Conservation (phyloP, 176 grass and related monocot species). For the Oryza brachyantha region DNA sequence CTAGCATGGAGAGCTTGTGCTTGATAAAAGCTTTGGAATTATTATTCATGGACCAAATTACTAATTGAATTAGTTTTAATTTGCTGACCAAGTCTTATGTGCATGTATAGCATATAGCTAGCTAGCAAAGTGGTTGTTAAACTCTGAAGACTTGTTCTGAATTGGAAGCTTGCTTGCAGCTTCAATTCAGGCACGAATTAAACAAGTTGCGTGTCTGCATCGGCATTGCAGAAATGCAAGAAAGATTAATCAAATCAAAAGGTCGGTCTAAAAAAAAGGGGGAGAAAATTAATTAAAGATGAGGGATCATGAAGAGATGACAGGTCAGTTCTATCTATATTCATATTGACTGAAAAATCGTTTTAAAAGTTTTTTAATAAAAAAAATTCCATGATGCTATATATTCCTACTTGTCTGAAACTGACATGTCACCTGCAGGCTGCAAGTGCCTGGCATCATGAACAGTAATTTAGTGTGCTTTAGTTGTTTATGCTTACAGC, state of each 20-base stretch:
- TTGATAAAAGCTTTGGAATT: neutral
- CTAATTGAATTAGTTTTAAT: neutral
- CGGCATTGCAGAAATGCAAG: neutral
- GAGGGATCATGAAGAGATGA: neutral
- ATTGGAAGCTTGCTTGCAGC: neutral
- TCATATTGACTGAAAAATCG: neutral
- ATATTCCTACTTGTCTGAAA: neutral
- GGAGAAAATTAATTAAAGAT: neutral
- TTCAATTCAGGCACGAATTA: conserved; percentile 8
- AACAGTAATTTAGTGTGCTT: neutral
- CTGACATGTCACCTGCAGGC: neutral
- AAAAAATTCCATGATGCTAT: neutral
- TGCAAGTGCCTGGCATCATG: neutral
- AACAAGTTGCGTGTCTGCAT: neutral
- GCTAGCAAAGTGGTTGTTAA: neutral
- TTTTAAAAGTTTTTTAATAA: neutral
- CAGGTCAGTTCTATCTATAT: neutral
- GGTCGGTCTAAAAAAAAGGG: neutral
- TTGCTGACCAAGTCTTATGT: neutral
- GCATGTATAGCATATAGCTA: neutral
- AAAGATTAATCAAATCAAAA: neutral
- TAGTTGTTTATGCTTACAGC: neutral
- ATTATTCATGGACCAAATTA: neutral
- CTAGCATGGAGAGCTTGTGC: neutral
- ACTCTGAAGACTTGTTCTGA: neutral